Evolutionary conservation across 805 yeast genomes (phyloP).

Genomic region (Geotrichum ghanense): DNA sequence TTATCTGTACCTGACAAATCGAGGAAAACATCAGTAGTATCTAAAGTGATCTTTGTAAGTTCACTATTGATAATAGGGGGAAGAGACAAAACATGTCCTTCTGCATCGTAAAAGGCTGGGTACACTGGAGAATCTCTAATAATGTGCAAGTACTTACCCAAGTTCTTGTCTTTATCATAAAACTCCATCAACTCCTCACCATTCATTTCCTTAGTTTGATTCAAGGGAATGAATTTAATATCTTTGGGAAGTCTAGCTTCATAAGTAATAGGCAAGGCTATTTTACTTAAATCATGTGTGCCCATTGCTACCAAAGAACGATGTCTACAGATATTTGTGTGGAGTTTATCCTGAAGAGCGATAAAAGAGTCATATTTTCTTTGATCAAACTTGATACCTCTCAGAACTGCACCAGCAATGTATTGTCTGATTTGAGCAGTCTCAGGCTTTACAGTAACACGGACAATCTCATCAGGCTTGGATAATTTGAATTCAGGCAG

Average conservation of each 20-base stretch:
- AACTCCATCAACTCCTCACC: conserved; percentile 79
- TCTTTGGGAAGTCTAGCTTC: conserved; percentile 74
- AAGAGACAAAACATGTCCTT: conserved; percentile 71
- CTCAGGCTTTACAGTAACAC: conserved; percentile 64
- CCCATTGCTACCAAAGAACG: conserved; percentile 98
- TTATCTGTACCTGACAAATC: conserved; percentile 93
- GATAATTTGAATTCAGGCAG: conserved; percentile 59
- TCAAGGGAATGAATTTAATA: conserved; percentile 36
- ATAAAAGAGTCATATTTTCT: conserved; percentile 90
- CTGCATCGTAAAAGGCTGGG: conserved; percentile 79
- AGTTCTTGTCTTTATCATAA: conserved; percentile 80
- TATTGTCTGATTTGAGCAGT: conserved; percentile 74
- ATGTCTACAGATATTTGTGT: conserved; percentile 90
- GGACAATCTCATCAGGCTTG: conserved; percentile 47
- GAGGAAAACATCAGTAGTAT: conserved; percentile 80
- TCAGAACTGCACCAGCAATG: conserved; percentile 89
- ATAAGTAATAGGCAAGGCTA: conserved; percentile 68
- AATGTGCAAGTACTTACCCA: conserved; percentile 80
- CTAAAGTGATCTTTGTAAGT: conserved; percentile 72
- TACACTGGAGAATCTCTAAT: conserved; percentile 79
- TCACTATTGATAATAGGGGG: conserved; percentile 97
- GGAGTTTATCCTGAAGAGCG: conserved; percentile 91
- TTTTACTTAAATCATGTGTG: conserved; percentile 83
- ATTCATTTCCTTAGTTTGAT: conserved; percentile 38
- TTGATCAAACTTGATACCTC: conserved; percentile 70